Evolutionary conservation across 1,284 basidiomycete genomes (phyloP), one percentile per base, ranked within the genome.

Genomic region (Trichosporon sp.): DNA sequence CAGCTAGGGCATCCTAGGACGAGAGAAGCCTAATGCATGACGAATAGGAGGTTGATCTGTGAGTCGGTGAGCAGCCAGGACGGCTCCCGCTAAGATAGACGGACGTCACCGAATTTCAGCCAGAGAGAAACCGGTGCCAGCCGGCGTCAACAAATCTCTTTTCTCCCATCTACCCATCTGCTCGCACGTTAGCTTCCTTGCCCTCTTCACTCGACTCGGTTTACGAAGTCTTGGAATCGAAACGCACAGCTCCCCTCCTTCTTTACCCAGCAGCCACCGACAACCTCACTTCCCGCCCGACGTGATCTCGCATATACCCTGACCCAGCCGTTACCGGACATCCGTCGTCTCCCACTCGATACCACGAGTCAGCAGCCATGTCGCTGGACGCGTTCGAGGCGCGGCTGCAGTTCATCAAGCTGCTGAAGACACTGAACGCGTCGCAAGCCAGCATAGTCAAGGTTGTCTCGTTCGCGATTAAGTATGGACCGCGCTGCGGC

Each of bases 391-490:
- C 92, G 0, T 95, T 95, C 79, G 92, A 95, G 88, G 91, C 93
- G 60, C 88, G 92, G 74, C 90, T 95, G 86, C 90, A 92, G 75
- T 93, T 95, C 78, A 86, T 93, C 15, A 84, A 87, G 29, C 86
- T 90, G 60, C 85, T 94, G 66, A 86, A 88, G 67, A 87, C 88
- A 72, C 86, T 95, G 34, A 91, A 90, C 78, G 92, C 92, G 88
- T 93, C 92, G 31, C 93, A 95, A 78, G 90, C 90, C 78, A 94
- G 92, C 42, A 96, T 97, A 65, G 91, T 92, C 78, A 94, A 92
- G 80, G 90, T 93, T 34, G 92, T 96, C 29, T 86, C 87, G 2
- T 96, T 90, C 78, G 92, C 93, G 1, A 85, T 96, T 71, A 94
- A 93, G 79, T 90, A 92, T 80, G 93, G 91, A 67, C 84, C 89